A percentile compares a stretch with the other conserved stretches of the same genome.
Conservation (phyloP, 805 yeast species). For the Kodamaea sagamina region DNA sequence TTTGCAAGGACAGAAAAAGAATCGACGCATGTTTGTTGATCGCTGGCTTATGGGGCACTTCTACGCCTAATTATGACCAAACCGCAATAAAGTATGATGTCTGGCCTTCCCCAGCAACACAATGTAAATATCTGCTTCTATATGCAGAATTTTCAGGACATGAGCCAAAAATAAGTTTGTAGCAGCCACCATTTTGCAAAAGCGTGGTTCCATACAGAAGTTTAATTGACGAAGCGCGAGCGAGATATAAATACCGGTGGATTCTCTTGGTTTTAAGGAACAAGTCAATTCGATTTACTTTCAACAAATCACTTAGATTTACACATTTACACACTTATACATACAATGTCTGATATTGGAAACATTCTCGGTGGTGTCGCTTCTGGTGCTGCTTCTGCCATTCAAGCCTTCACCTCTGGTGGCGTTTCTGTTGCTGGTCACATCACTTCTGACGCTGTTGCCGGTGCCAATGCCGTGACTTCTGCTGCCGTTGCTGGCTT, state of each 20-base stretch:
- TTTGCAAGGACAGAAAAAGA: too few relatives aligned
- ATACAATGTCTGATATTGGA: conserved; percentile 10
- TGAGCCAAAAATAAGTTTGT: conserved; percentile 3
- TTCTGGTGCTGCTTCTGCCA: conserved; percentile 10
- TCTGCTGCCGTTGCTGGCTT: conserved; percentile 16
- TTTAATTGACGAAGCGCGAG: not conserved
- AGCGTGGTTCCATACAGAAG: conserved; percentile 4
- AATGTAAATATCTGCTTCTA: not conserved
- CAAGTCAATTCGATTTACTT: not conserved
- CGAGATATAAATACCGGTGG: conserved; percentile 2
- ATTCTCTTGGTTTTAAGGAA: not conserved
- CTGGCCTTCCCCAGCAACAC: conserved; percentile 1
- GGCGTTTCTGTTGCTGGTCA: conserved; percentile 17
- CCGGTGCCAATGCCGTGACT: conserved; percentile 18
- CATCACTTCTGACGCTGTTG: conserved; percentile 19
- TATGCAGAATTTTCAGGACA: not conserved
- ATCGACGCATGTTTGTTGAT: too few relatives aligned
- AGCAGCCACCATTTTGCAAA: conserved; percentile 2
- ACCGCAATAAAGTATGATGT: not conserved
- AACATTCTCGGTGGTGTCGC: conserved; percentile 9
- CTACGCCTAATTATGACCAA: not conserved
- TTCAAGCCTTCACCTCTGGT: conserved; percentile 14
- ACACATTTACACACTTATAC: conserved; percentile 1
- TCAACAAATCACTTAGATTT: not conserved
- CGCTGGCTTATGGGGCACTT: too few relatives aligned